Percentiles rank a stretch among this genome's conserved stretches.
Evolutionary conservation across 306 rosid genomes (phyloP).

Genomic region (Lathyrus oleraceus): DNA sequence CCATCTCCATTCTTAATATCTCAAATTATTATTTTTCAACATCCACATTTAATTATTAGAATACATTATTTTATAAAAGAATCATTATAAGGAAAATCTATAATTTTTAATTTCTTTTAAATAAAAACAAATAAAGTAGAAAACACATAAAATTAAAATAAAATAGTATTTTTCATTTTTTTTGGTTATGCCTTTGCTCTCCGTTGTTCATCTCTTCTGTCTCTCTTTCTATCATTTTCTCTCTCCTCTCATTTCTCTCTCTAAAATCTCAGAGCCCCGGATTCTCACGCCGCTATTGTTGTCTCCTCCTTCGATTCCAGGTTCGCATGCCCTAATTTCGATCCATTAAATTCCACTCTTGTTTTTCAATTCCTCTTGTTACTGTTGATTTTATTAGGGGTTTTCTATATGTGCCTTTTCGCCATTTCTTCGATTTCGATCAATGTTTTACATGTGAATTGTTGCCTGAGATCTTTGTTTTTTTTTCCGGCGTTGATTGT

Average conservation of each 20-base stretch:
- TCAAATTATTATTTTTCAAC: too few species aligned
- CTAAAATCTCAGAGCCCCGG: constrained; percentile 64
- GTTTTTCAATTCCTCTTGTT: constrained; percentile 2
- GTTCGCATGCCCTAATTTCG: constrained; percentile 61
- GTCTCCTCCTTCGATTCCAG: constrained; percentile 57
- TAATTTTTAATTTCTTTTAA: not conserved
- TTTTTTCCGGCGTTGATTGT: constrained; percentile 20
- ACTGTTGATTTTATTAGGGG: not conserved
- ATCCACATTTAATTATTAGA: too few species aligned
- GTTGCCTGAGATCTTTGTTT: constrained; percentile 50
- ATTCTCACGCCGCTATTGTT: constrained; percentile 42
- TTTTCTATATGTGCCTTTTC: constrained; percentile 1
- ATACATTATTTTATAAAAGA: too few species aligned
- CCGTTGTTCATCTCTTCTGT: constrained; percentile 43
- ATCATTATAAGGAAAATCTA: not conserved
- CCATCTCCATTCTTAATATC: too few species aligned
- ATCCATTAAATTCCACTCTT: constrained; percentile 45
- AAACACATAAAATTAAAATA: not conserved
- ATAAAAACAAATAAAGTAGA: constrained; percentile 7
- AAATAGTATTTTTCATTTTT: constrained; percentile 43
- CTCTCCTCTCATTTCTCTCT: constrained; percentile 50
- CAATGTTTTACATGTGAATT: constrained; percentile 42
- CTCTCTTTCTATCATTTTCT: constrained; percentile 26
- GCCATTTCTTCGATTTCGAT: constrained; percentile 55
- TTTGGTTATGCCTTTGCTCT: constrained; percentile 56